Evolutionary conservation across 1,284 basidiomycete genomes (phyloP), one percentile per base, ranked within the genome.

Genomic region (Boletus smithii): DNA sequence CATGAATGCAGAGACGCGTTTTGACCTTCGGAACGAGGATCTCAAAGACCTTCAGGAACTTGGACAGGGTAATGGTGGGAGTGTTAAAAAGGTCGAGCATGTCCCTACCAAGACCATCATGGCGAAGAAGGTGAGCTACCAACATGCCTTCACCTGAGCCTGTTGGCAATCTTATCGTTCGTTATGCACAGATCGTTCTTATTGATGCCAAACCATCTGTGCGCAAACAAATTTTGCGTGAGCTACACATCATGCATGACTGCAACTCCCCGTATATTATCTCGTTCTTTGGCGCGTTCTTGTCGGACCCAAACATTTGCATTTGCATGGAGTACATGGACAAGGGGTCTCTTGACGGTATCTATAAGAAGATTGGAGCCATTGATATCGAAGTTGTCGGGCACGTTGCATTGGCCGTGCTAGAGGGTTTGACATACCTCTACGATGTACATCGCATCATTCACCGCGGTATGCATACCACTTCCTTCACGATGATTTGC

Each of bases 251-350:
- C 72, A 91, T 99, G 88, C 93, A 97, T 69, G 91, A 97, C 66
- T 99, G 97, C 70, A 79, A 88, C 55, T 97, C 91, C 3, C 80
- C 80, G 20, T 91, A 93, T 71, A 99, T 99, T 63, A 89, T 99
- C 58, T 92, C 88, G 2, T 98, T 95, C 72, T 97, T 90, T 64
- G 95, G 97, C 53, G 95, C 97, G 23, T 99, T 93, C 73, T 76
- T 97, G 35, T 84, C 86, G 10, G 95, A 99, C 63, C 94, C 95
- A 10, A 97, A 98, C 60, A 95, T 99, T 62, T 97, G 94, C 69
- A 95, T 99, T 56, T 98, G 95, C 69, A 98, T 99, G 88, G 95
- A 99, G 65, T 91, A 76, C 68, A 95, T 95, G 94, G 92, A 99
- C 72, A 90, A 87, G 66, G 86, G 86, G 13, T 91, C 88, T 16